Evolutionary conservation across 345 rosid genomes (phyloP), one percentile per base, ranked within the genome.

Genomic region (sweet orange (Citrus sinensis)): DNA sequence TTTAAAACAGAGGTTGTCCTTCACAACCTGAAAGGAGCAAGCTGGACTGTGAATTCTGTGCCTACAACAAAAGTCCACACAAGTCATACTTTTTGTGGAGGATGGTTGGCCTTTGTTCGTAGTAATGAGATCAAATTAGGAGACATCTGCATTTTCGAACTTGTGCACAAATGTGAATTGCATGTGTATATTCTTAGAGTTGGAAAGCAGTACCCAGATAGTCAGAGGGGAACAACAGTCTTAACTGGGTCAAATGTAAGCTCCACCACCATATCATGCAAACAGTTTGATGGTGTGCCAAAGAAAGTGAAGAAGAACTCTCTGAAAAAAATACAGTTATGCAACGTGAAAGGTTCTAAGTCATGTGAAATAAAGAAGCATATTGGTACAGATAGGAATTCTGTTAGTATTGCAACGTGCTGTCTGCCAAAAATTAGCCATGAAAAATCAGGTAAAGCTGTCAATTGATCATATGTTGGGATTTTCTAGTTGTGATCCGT

Each of bases 101-200:
- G 94, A 62, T 90, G 94, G 94, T 79, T 89, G 87, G 87, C 88
- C 64, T 90, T 89, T 82, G 92, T 89, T 25, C 90, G 88, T 22
- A 70, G 84, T 74, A 90, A 89, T 83, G 87, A 75, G 51, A 79
- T 89, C 67, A 82, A 84, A 76, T 68, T 86, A 62, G 92, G 90
- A 56, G 94, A 89, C 42, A 71, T 90, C 68, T 86, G 92, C 58
- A 81, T 89, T 59, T 89, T 90, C 79, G 92, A 90, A 80, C 86
- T 87, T 77, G 87, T 83, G 34, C 66, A 37, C 32, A 77, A 82
- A 77, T 79, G 60, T 85, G 92, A 90, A 82, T 69, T 90, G 79
- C 83, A 80, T 61, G 91, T 90, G 22, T 87, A 82, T 84, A 83
- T 90, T 82, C 80, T 89, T 80, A 85, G 84, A 58, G 88, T 79